Base-by-base conservation (phyloP, 495 filamentous ascomycete species). In the Podospora didyma region DNA sequence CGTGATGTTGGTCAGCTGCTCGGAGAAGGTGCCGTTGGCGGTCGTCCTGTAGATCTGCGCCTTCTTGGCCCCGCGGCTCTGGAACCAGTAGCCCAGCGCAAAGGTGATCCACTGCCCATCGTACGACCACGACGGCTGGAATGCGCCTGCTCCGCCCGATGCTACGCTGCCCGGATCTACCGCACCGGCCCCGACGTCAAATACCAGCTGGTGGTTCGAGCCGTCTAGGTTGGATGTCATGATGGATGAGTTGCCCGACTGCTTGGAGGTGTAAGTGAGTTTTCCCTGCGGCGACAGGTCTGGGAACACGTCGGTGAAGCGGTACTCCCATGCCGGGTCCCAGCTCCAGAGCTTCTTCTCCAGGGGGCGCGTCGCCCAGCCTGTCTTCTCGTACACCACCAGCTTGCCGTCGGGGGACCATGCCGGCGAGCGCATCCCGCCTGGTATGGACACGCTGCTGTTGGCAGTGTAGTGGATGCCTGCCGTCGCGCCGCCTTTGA, bases 1-100 rank as follows among this genome's bases (percentile, higher is more conserved):
- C 21, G 45, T 47, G 39, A 42, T 19, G 45, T 47, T 47, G 45
- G 45, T 47, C 20, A 47, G 20, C 19, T 47, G 45, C 45, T 47
- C 45, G 21, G 12, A 3, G 12, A 3, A 3, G 20, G 19, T 21
- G 17, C 45, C 45, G 45, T 47, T 23, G 45, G 45, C 3, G 7
- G 17, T 24, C 1, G 20, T 23, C 17, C 45, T 17, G 45, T 47
- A 47, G 45, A 47, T 21, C 45, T 47, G 45, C 45, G 17, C 45
- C 19, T 17, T 21, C 17, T 47, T 20, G 2, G 17, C 14, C 12
- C 17, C 45, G 19, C 45, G 45, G 45, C 11, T 22, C 20, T 47
- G 45, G 45, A 47, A 47, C 45, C 45, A 47, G 45, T 47, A 47
- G 6, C 45, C 45, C 17, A 47, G 45, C 3, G 19, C 21, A 7